Evolutionary conservation across 1,284 basidiomycete genomes (phyloP).

Genomic region (Mrakiaceae sp.): DNA sequence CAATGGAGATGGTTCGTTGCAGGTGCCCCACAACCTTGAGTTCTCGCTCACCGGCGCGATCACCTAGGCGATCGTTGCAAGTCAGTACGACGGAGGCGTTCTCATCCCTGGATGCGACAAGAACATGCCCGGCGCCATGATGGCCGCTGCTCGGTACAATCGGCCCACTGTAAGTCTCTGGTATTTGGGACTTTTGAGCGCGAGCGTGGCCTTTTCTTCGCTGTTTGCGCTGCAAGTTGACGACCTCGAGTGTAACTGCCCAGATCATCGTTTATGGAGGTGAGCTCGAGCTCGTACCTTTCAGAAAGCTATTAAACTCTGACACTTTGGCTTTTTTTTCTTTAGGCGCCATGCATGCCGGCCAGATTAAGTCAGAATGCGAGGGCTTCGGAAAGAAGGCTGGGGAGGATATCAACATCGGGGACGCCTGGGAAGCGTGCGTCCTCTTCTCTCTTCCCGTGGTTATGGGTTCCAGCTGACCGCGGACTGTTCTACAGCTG

Average conservation of each 20-base stretch:
- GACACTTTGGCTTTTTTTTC: no score
- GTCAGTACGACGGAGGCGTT: conserved; percentile 65
- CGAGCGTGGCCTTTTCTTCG: conserved; percentile 8
- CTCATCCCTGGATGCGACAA: conserved; percentile 48
- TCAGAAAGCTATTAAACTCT: no score
- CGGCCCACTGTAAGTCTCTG: conserved; percentile 46
- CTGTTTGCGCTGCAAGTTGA: conserved; percentile 17
- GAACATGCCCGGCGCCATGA: conserved; percentile 84
- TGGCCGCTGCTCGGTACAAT: conserved; percentile 72
- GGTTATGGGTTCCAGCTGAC: no score
- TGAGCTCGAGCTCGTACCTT: no score
- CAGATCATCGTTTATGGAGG: conserved; percentile 69
- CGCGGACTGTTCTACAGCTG: conserved; percentile 42
- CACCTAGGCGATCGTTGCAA: conserved; percentile 49
- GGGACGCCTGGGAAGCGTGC: conserved; percentile 36
- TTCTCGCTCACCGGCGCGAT: conserved; percentile 24
- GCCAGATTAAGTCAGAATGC: conserved; percentile 63
- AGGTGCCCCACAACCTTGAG: neutral
- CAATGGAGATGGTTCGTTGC: conserved; percentile 16
- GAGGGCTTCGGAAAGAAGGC: conserved; percentile 62
- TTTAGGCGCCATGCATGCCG: conserved; percentile 53
- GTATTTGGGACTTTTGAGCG: neutral
- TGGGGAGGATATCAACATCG: conserved; percentile 68
- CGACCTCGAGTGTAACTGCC: neutral
- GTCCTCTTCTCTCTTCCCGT: no score